Conservation (phyloP, 176 grass and related monocot species). For the Juncus inflexus region DNA sequence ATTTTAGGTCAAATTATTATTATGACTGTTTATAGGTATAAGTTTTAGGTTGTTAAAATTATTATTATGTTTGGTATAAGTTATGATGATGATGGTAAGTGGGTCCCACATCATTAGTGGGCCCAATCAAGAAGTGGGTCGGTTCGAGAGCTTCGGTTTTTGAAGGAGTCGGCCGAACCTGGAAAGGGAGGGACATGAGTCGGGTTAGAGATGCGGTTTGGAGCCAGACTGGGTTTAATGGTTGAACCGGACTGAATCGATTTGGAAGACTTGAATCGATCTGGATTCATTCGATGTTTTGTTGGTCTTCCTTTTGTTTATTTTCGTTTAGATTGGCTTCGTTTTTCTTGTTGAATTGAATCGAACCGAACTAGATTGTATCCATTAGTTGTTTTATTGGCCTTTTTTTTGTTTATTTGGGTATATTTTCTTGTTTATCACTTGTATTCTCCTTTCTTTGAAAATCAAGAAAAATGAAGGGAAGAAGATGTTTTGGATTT, state of each 20-base stretch:
- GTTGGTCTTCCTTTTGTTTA: too few species aligned
- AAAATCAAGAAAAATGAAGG: not conserved
- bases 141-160: not conserved
- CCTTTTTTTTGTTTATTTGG: not conserved
- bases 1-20: too few species aligned
- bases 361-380: not conserved
- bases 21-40: too few species aligned
- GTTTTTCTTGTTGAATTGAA: not conserved
- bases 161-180: not conserved
- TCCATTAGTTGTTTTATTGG: not conserved
- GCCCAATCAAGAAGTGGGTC: not conserved
- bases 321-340: too few species aligned
- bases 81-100: not conserved
- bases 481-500: not conserved
- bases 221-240: not conserved
- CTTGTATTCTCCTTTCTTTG: conserved; percentile 7
- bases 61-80: too few species aligned
- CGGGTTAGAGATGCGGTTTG: conserved; percentile 7
- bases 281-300: too few species aligned
- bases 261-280: too few species aligned
- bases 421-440: not conserved
- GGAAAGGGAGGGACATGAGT: conserved; percentile 7
- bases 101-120: not conserved
- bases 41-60: too few species aligned
- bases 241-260: not conserved